Evolutionary conservation across 1,284 basidiomycete species (phyloP).

Genomic region (Megacollybia platyphylla): DNA sequence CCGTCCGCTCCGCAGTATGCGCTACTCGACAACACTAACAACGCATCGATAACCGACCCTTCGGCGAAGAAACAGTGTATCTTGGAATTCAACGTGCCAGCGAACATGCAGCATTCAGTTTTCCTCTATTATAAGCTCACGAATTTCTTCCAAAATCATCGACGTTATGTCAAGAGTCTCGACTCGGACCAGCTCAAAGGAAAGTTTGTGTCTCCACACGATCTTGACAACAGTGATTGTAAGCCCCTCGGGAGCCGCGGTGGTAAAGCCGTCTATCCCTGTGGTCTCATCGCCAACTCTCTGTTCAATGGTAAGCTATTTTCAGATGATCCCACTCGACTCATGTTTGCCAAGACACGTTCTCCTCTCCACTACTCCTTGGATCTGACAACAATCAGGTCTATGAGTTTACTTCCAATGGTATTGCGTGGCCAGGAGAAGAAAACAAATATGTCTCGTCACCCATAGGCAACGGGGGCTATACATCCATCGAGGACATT

Average conservation of each 20-base stretch:
- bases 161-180: conserved; percentile 91
- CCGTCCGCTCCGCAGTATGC: conserved; percentile 50
- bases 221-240: conserved; percentile 71
- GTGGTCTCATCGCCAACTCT: conserved; percentile 97
- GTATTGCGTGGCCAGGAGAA: conserved; percentile 94
- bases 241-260: conserved; percentile 65
- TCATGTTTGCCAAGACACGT: conserved; percentile 52
- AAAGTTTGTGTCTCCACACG: conserved; percentile 35
- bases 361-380: conserved; percentile 47
- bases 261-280: conserved; percentile 74
- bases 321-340: conserved; percentile 3
- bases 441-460: conserved; percentile 73
- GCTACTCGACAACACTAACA: conserved; percentile 42
- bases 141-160: conserved; percentile 97
- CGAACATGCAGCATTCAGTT: conserved; percentile 64
- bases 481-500: conserved; percentile 45
- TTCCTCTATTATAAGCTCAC: conserved; percentile 96
- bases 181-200: conserved; percentile 83
- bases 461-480: conserved; percentile 31
- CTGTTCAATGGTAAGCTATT: conserved; percentile 75
- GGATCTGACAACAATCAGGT: conserved; percentile 42
- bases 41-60: conserved; percentile 26
- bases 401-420: conserved; percentile 71
- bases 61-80: conserved; percentile 51
- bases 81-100: conserved; percentile 75